A percentile compares a stretch with the other conserved stretches of the same genome.
Conservation (phyloP, 352 stramenopile species). For the Blastocystis sp. region DNA sequence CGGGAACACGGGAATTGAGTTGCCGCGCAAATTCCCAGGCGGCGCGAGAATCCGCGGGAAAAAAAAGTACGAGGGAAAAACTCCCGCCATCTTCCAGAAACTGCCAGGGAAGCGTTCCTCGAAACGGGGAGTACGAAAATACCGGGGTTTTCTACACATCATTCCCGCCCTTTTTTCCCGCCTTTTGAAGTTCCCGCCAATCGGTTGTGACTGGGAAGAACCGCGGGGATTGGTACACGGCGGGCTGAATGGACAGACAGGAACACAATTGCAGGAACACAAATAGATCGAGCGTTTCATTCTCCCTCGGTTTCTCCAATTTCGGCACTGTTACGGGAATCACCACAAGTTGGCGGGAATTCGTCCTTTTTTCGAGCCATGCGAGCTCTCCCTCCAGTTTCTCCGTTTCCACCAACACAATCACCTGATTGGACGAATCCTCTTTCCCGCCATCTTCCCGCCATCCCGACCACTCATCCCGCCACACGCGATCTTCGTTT, state of each 20-base stretch:
- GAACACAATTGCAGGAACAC: background rate
- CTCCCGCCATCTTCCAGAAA: background rate
- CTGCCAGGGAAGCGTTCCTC: background rate
- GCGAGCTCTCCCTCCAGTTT: background rate
- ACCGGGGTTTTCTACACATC: background rate
- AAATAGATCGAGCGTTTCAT: no score
- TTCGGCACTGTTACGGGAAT: background rate
- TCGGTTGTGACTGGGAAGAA: background rate
- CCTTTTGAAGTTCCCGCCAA: background rate
- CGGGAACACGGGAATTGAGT: no score
- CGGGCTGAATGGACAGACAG: background rate
- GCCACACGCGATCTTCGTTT: no score
- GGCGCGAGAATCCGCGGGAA: background rate
- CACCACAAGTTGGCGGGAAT: background rate
- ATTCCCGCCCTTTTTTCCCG: background rate
- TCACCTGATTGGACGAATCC: no score
- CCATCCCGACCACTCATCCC: no score
- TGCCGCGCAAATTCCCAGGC: no score
- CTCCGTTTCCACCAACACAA: no score
- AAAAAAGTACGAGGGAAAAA: background rate
- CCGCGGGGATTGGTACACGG: background rate
- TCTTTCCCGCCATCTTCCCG: no score
- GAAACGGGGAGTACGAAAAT: background rate
- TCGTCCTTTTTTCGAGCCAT: background rate
- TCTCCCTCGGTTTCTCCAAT: background rate